Base-by-base conservation (phyloP, 2,329 filamentous ascomycete genomes). In the Pseudocercospora fuligena region DNA sequence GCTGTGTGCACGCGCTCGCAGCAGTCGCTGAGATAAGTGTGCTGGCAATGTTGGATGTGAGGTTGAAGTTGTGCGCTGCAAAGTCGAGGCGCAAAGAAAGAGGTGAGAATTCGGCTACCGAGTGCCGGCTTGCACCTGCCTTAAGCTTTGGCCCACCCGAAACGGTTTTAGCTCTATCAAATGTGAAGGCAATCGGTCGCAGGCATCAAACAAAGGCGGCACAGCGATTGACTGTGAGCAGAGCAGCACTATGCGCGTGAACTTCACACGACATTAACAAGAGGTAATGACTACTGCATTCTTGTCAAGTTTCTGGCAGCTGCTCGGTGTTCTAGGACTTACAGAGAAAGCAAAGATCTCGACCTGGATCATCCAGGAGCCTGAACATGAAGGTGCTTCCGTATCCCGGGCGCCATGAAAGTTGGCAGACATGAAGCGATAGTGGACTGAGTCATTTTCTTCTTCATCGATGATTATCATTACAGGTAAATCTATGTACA, bases 401-500 rank as follows among this genome's bases (percentile, higher is more conserved):
- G 12, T 36, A 11, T 16, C 33, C 9, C 11, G 16, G 12, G 6
- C 31, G 31, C 31, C 31, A 33, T 14, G n/a, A 11, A 47, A 14
- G 23, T 23, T 49, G 46, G 46, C 7, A 49, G n/a, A 21, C 46
- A 49, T 49, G 7, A 9, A 14, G 21, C 46, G 46, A 54, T 29
- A 16, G 8, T 33, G 31, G 6, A 9, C 21, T 21, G 23, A 2
- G 31, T 58, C 33, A 7, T 12, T 58, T 43, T n/a, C 19, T 25
- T 27, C 19, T 43, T 27, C 19, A 58, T 58, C 19, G 31, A 16
- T 23, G 46, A 59, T 29, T 65, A 65, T 65, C 36, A 61, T 67
- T 64, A 66, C 43, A 29, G 49, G 27, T 53, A 36, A 47, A 49
- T 62, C 27, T 68, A 57, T 64, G 36, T 66, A 63, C 66, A 63